These are phyloP conservation scores for Teunomyces barrocoloradensis DNA, from an alignment of 805 yeast genomes.

Conservation along the genomic window DNA sequence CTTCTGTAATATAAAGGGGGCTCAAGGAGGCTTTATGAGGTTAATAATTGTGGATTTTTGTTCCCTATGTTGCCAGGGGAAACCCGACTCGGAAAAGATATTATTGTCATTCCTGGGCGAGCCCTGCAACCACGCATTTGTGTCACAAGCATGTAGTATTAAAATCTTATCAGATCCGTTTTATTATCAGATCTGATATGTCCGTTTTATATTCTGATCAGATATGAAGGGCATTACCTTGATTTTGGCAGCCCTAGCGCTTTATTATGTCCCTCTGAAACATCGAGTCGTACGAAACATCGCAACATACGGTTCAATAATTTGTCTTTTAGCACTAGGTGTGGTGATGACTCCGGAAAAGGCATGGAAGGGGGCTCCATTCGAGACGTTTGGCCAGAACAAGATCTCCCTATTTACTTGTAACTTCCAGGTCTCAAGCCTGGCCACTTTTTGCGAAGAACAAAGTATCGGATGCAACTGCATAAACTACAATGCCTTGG, in stretches of 20 bases:
- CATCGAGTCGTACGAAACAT: neutral
- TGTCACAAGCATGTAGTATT: neutral
- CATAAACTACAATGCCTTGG: conserved; percentile 27
- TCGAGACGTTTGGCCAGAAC: conserved; percentile 26
- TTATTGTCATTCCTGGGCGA: neutral
- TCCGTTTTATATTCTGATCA: neutral
- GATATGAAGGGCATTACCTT: neutral
- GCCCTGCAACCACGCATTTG: neutral
- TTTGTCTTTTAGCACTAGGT: conserved; percentile 9
- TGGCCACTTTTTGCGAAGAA: conserved; percentile 21
- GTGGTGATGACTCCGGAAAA: conserved; percentile 22
- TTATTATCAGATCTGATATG: neutral
- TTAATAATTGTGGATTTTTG: neutral
- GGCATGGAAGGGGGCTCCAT: conserved; percentile 30
- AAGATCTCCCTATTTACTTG: conserved; percentile 33
- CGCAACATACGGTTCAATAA: neutral
- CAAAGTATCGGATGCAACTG: conserved; percentile 21
- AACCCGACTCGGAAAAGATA: conserved; percentile 1
- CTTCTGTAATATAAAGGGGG: too few relatives aligned
- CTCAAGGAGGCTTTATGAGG: neutral
- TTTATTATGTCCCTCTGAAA: neutral
- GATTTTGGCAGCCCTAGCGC: neutral
- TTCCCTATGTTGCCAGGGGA: neutral
- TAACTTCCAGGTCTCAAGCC: conserved; percentile 18
- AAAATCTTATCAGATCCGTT: neutral